Conservation (phyloP, 305 asterid species). For the Euphrasia arctica region DNA sequence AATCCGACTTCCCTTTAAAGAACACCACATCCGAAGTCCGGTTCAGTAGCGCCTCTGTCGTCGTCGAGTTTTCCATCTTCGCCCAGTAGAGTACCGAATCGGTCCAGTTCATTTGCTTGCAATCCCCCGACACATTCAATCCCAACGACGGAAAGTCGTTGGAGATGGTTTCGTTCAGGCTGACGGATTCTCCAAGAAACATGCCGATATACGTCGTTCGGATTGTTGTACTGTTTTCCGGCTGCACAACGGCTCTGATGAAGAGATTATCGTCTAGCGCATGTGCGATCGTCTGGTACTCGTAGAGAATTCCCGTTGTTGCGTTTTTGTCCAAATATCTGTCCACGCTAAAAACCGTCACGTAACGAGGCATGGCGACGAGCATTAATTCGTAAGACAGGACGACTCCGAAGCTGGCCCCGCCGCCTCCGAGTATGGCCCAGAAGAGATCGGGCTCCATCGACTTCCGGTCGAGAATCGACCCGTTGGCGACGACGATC, state of each 20-base stretch:
- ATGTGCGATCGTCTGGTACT: constrained; percentile 37
- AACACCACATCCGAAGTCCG: constrained; percentile 37
- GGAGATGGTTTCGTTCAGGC: constrained; percentile 20
- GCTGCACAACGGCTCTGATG: constrained; percentile 43
- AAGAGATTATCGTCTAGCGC: constrained; percentile 41
- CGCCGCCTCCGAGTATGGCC: constrained; percentile 22
- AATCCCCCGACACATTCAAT: constrained; percentile 29
- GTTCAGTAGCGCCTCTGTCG: constrained; percentile 27
- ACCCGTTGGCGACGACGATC: neutral
- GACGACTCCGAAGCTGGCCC: constrained; percentile 19
- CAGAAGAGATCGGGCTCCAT: constrained; percentile 12
- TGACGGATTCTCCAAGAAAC: constrained; percentile 41
- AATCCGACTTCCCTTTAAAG: constrained; percentile 58
- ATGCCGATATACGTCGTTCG: constrained; percentile 43
- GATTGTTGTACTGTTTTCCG: constrained; percentile 27
- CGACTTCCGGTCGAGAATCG: neutral
- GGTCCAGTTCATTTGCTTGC: constrained; percentile 56
- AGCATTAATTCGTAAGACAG: constrained; percentile 15
- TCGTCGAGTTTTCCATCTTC: constrained; percentile 32
- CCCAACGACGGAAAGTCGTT: constrained; percentile 38
- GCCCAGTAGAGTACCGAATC: constrained; percentile 51
- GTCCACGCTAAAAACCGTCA: constrained; percentile 43
- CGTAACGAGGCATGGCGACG: constrained; percentile 46
- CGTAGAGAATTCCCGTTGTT: constrained; percentile 29
- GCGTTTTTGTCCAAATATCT: constrained; percentile 18